These are phyloP conservation scores for Austroboletus novae-zelandiae DNA, from an alignment of 1,284 basidiomycete species.

Conservation along the genomic window DNA sequence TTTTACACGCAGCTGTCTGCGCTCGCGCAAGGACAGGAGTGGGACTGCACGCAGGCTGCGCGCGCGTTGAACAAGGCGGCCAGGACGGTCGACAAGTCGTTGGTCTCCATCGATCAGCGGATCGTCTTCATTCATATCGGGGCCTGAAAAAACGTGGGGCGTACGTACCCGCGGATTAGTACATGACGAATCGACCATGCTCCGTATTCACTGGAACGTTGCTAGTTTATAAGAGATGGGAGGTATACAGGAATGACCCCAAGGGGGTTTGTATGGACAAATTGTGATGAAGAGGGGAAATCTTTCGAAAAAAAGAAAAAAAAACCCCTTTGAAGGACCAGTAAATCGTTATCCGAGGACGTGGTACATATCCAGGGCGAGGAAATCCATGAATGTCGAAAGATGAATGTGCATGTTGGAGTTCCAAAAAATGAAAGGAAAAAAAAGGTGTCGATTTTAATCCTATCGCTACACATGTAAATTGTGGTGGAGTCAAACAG, in stretches of 20 bases:
- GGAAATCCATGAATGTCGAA: not conserved
- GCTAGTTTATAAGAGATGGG: not conserved
- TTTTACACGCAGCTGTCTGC: conserved; percentile 20
- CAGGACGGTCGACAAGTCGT: conserved; percentile 23
- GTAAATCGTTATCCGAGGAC: not conserved
- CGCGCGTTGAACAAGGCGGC: conserved; percentile 22
- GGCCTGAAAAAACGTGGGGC: not conserved
- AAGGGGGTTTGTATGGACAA: not conserved
- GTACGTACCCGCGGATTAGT: too few relatives aligned
- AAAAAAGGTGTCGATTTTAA: not conserved
- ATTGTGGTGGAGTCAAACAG: conserved; percentile 3
- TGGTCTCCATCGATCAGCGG: conserved; percentile 27
- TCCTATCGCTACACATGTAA: conserved; percentile 18
- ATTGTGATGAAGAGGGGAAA: not conserved
- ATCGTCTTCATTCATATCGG: conserved; percentile 31
- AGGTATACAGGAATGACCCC: not conserved
- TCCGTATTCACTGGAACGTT: too few relatives aligned
- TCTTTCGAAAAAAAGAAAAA: not conserved
- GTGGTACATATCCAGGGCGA: too few relatives aligned
- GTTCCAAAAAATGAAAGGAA: not conserved
- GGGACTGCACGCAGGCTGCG: conserved; percentile 19
- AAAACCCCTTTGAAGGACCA: not conserved
- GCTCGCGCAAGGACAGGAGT: not conserved
- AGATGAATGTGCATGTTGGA: not conserved
- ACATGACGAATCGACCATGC: too few relatives aligned